Percentiles rank a stretch among this genome's conserved stretches.
phyloP scores from a whole-genome alignment of 2,329 filamentous ascomycete genomes.

The Fusarium sp. region DNA sequence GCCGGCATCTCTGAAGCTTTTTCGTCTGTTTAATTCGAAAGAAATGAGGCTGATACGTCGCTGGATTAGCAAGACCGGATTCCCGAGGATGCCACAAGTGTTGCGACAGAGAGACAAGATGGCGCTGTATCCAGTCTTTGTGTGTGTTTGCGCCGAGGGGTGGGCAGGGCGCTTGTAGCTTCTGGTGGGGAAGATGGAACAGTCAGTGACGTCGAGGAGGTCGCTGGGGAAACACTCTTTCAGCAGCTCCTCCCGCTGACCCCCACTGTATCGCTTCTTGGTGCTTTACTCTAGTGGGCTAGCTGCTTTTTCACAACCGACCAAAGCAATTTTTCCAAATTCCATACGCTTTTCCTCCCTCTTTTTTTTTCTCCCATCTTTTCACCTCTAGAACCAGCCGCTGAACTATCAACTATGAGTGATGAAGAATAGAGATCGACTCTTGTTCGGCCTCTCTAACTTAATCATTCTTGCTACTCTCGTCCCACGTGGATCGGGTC shows the following conservation, averaged over 20 bases:
- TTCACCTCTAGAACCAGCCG: not conserved
- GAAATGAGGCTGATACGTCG: slow-evolving; percentile 5
- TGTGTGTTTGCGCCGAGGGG: slow-evolving; percentile 16
- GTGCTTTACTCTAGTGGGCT: slow-evolving; percentile 25
- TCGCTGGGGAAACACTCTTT: slow-evolving; percentile 45
- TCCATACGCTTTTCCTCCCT: not conserved
- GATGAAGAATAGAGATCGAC: slow-evolving; percentile 1
- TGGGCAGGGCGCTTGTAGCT: slow-evolving; percentile 13
- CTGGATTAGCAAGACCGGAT: slow-evolving; percentile 5
- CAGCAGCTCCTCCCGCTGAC: not conserved
- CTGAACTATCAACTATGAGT: slow-evolving; percentile 9
- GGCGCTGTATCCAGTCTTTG: not conserved
- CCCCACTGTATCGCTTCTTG: slow-evolving; percentile 7
- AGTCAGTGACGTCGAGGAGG: slow-evolving; percentile 43
- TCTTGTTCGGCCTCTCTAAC: not conserved
- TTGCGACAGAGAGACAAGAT: slow-evolving; percentile 16
- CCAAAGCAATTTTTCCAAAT: slow-evolving; percentile 25
- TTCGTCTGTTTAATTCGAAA: not conserved
- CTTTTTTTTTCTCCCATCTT: not conserved
- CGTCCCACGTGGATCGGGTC: slow-evolving; percentile 7
- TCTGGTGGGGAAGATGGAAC: slow-evolving; percentile 16
- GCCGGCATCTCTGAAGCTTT: slow-evolving; percentile 30
- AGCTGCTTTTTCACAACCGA: slow-evolving; percentile 22
- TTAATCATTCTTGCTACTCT: not conserved
- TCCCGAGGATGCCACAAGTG: not conserved